A percentile compares a stretch with the other conserved stretches of the same genome.
phyloP scores from a whole-genome alignment of 305 asterid genomes.

The Solanum hybrid region DNA sequence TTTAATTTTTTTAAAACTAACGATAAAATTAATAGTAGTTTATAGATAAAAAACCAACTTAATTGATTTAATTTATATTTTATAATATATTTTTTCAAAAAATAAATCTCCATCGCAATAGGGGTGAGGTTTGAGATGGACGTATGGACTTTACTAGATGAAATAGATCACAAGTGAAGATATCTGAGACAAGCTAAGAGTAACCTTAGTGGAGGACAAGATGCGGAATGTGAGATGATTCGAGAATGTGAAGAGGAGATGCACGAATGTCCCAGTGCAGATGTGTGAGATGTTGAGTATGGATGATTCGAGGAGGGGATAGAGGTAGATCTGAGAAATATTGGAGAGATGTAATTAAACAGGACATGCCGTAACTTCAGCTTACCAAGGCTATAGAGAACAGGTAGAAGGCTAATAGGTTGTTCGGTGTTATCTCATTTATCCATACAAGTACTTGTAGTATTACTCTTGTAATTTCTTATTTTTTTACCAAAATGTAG shows the following conservation, averaged over 20 bases:
- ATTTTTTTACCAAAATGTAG: not conserved
- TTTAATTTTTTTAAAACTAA: not conserved
- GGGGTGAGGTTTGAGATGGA: not conserved
- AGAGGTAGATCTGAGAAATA: rapidly evolving
- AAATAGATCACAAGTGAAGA: not conserved
- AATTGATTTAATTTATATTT: not conserved
- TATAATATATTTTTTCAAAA: rapidly evolving
- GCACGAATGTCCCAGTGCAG: rapidly evolving
- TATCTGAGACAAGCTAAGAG: not conserved
- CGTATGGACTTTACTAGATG: not conserved
- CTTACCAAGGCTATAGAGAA: not conserved
- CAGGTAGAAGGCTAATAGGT: not conserved
- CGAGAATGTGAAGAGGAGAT: not conserved
- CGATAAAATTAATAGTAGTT: not conserved
- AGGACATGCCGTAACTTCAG: not conserved
- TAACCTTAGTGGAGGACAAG: not conserved
- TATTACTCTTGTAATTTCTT: not conserved
- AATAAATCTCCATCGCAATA: not conserved
- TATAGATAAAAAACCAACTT: not conserved
- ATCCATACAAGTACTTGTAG: not conserved
- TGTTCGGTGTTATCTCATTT: not conserved
- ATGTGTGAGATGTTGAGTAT: not conserved
- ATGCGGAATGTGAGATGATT: not conserved
- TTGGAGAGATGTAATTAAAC: no score
- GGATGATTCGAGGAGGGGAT: not conserved